phyloP scores from a whole-genome alignment of 371 early-diverging fungal genomes.

The Conidiobolus incongruus region DNA sequence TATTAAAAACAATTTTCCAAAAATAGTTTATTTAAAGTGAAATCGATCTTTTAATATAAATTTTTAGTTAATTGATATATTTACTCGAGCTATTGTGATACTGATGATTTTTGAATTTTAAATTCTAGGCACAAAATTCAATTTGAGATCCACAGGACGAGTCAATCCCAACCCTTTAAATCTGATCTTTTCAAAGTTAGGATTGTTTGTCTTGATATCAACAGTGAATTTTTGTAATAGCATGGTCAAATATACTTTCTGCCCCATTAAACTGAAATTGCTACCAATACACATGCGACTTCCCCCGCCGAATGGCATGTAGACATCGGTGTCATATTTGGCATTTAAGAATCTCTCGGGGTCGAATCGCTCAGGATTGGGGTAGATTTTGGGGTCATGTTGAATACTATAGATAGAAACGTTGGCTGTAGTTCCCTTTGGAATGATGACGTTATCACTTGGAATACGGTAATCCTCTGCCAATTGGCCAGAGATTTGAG shows the following conservation, averaged over 20 bases:
- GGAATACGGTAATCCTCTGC: not conserved
- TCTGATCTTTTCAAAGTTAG: too few species aligned
- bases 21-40: too few species aligned
- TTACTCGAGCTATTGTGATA: too few species aligned
- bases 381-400: constrained; percentile 13
- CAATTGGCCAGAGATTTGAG: not conserved
- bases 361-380: constrained; percentile 15
- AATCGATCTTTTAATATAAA: too few species aligned
- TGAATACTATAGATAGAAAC: not conserved
- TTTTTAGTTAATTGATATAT: too few species aligned
- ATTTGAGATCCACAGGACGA: too few species aligned
- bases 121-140: too few species aligned
- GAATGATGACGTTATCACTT: not conserved
- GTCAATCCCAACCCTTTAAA: too few species aligned
- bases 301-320: constrained; percentile 3
- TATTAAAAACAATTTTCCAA: too few species aligned
- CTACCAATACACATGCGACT: constrained; percentile 4
- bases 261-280: constrained; percentile 4
- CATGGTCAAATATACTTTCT: constrained; percentile 1
- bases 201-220: too few species aligned
- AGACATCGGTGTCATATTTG: too few species aligned
- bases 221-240: constrained; percentile 2
- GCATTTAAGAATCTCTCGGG: constrained; percentile 20
- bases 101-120: too few species aligned
- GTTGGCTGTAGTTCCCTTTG: not conserved